phyloP scores from a whole-genome alignment of 306 rosid genomes.

The Senna siamea region DNA sequence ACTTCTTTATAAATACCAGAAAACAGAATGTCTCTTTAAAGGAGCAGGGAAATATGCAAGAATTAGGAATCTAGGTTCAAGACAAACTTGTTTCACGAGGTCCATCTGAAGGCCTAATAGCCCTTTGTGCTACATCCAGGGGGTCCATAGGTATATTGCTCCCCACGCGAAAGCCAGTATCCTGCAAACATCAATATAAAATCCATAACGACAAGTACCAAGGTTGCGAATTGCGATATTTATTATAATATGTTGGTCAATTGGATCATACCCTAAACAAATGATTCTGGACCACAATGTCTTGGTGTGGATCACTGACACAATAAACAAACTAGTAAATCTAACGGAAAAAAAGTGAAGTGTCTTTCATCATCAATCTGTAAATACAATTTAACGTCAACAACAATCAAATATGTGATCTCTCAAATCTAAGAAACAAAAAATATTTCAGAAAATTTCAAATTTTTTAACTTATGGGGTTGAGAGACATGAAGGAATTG shows the following conservation, averaged over 20 bases:
- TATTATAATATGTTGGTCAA: conserved; percentile 10
- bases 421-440: conserved; percentile 9
- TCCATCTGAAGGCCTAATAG: conserved; percentile 21
- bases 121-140: conserved; percentile 27
- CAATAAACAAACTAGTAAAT: conserved; percentile 24
- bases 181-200: conserved; percentile 41
- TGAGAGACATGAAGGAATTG: not conserved
- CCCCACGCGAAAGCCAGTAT: conserved; percentile 33
- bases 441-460: not conserved
- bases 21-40: not conserved
- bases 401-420: conserved; percentile 10
- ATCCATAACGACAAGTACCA: conserved; percentile 20
- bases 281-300: conserved; percentile 31
- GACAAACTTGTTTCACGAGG: conserved; percentile 48
- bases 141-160: conserved; percentile 23
- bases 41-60: conserved; percentile 21
- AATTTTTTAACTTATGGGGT: not conserved
- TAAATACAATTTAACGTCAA: conserved; percentile 20
- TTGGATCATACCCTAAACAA: conserved; percentile 28
- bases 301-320: conserved; percentile 41
- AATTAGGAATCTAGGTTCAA: conserved; percentile 30
- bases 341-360: conserved; percentile 1
- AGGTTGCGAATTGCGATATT: conserved; percentile 28
- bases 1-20: not conserved
- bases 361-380: not conserved